Conservation (phyloP, 371 early-diverging fungal genomes). For the Mucor indicus region DNA sequence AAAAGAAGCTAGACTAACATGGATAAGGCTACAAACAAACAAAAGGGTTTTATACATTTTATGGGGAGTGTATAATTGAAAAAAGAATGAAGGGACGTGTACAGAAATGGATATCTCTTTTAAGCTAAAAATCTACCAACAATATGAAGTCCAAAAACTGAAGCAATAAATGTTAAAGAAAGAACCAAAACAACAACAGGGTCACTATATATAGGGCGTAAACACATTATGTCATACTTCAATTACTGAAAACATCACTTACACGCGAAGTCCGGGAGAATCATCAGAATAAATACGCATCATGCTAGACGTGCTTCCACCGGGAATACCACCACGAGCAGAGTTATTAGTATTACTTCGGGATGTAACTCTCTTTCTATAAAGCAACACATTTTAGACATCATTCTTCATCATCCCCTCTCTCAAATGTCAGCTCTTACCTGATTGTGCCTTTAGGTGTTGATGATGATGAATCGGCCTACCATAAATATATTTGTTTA, state of each 20-base stretch:
- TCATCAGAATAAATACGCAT: slow-evolving; percentile 96
- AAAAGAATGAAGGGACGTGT: too few relatives aligned
- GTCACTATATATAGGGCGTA: slow-evolving; percentile 67
- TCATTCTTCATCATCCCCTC: too few relatives aligned
- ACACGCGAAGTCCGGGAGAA: slow-evolving; percentile 95
- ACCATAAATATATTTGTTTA: too few relatives aligned
- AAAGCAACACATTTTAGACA: too few relatives aligned
- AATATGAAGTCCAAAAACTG: slow-evolving; percentile 48
- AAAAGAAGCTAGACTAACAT: too few relatives aligned
- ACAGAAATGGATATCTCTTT: too few relatives aligned
- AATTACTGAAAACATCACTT: too few relatives aligned
- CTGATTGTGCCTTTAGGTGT: slow-evolving; percentile 51
- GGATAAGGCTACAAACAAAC: too few relatives aligned
- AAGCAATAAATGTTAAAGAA: slow-evolving; percentile 47
- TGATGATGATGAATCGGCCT: slow-evolving; percentile 17
- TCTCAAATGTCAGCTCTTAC: too few relatives aligned
- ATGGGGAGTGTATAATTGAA: too few relatives aligned
- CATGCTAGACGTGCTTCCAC: slow-evolving; percentile 75
- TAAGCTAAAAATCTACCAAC: slow-evolving; percentile 50
- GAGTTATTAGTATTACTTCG: slow-evolving; percentile 46
- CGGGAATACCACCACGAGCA: slow-evolving; percentile 53
- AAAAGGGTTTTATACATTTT: too few relatives aligned
- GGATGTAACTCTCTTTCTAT: slow-evolving; percentile 56
- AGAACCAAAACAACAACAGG: slow-evolving; percentile 96
- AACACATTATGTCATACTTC: too few relatives aligned